Base-by-base conservation (phyloP, 495 filamentous ascomycete species). In the Daldinia childiae region DNA sequence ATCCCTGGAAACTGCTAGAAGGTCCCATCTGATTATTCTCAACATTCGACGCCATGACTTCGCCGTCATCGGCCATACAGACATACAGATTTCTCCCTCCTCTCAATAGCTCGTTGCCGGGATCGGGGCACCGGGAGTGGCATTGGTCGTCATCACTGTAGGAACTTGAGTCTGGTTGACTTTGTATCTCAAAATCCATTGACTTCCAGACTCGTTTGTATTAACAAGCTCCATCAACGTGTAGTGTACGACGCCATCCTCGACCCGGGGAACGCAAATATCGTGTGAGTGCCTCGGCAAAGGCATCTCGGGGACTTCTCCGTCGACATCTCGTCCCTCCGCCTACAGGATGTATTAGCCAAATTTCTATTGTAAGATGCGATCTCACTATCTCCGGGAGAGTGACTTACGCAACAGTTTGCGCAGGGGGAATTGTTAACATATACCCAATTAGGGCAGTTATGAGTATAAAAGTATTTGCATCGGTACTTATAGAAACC, bases 401-500 rank as follows among this genome's bases (percentile, higher is more conserved):
- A 17, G 59, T 50, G 14, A 80, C 85, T 79, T 80, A 90, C 87
- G 50, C 86, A 78, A 72, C 87, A 90, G 66, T 79, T 78, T 39
- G 85, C 81, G 70, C 87, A 90, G 6, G 86, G 79, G 9, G 87
- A 81, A 66, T 84, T 81, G 70, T 90, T 89, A 43, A 87, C 83
- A 73, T 83, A 89, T 29, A 89, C 87, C 87, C 87, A 90, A 67
- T 89, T 85, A 2, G 79, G 81, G 72, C 87, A 90, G 74, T 89
- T 82, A 72, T 87, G 79, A 11, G 82, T 84, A 62, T 82, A 82
- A 65, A 85, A 89, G 78, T 88, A 81, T 74, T 88, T 90, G 85
- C 87, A 90, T 26, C 85, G 82, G 74, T 85, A 89, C 79, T 84
- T 87, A 75, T 87, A 89, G 70, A 82, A 89, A 61, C 87, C 87